phyloP scores from a whole-genome alignment of 2,329 filamentous ascomycete genomes.

The Colletotrichum sp. region DNA sequence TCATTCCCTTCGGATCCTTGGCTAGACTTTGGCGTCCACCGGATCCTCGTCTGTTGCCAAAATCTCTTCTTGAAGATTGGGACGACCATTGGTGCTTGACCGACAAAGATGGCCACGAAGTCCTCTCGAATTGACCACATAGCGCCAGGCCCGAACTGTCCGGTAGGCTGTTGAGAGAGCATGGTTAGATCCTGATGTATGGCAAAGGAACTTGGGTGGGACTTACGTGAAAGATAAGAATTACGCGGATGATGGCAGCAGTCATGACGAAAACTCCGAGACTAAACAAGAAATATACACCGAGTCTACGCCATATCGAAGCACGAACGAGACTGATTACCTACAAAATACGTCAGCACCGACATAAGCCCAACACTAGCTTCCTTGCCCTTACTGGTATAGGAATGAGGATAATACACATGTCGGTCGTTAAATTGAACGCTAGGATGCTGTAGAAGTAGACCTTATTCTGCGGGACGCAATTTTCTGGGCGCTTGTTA shows the following conservation, averaged over 20 bases:
- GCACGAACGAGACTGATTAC: constrained; percentile 32
- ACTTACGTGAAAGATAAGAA: constrained; percentile 34
- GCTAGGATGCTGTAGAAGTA: constrained; percentile 36
- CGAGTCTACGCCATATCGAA: constrained; percentile 31
- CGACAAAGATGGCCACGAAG: constrained; percentile 40
- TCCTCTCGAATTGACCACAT: constrained; percentile 45
- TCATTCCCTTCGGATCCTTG: constrained; percentile 18
- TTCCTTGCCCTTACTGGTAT: constrained; percentile 33
- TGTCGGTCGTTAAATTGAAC: constrained; percentile 38
- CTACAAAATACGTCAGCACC: neutral
- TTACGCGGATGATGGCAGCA: constrained; percentile 28
- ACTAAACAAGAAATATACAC: constrained; percentile 35
- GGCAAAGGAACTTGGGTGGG: fast-evolving
- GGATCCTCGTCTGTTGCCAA: constrained; percentile 21
- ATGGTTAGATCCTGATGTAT: neutral
- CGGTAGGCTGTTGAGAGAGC: neutral
- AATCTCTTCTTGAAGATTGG: constrained; percentile 31
- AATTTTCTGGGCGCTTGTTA: constrained; percentile 23
- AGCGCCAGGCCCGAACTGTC: constrained; percentile 23
- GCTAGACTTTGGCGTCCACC: neutral
- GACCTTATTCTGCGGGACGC: constrained; percentile 34
- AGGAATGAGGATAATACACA: constrained; percentile 38
- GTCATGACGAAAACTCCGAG: constrained; percentile 38
- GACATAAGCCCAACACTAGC: fast-evolving
- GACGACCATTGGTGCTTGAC: constrained; percentile 39